A percentile compares a stretch with the other conserved stretches of the same genome.
Conservation (phyloP, 1,284 basidiomycete species). For the Ustilago tritici region DNA sequence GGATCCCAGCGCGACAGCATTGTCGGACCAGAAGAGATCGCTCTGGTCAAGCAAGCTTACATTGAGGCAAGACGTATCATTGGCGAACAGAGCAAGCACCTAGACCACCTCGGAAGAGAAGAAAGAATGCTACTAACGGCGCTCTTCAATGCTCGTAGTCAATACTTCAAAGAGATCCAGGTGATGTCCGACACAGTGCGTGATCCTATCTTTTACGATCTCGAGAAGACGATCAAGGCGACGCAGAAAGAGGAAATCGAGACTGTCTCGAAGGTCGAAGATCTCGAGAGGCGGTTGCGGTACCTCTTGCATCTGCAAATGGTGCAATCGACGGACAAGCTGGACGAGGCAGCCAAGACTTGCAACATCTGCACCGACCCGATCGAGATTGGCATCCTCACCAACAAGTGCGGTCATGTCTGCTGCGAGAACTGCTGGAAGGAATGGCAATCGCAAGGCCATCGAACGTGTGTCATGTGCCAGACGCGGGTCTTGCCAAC, state of each 20-base stretch:
- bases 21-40: constrained; percentile 35
- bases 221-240: constrained; percentile 30
- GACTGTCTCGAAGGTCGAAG: constrained; percentile 39
- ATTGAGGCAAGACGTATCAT: constrained; percentile 35
- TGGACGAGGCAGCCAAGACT: constrained; percentile 48
- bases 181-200: constrained; percentile 63
- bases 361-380: constrained; percentile 65
- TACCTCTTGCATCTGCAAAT: constrained; percentile 60
- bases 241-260: constrained; percentile 50
- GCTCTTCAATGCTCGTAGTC: constrained; percentile 59
- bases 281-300: constrained; percentile 52
- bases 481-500: constrained; percentile 53
- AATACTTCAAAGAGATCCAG: constrained; percentile 67
- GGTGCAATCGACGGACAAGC: constrained; percentile 47
- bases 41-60: constrained; percentile 28
- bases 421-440: constrained; percentile 65
- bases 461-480: constrained; percentile 61
- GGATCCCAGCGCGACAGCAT: constrained; percentile 36
- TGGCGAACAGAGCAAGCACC: constrained; percentile 40
- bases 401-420: constrained; percentile 62
- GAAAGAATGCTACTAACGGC: constrained; percentile 40
- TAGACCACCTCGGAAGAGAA: constrained; percentile 50
- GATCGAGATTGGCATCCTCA: constrained; percentile 60
- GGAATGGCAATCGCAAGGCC: constrained; percentile 57
- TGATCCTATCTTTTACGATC: constrained; percentile 48